Base-by-base conservation (phyloP, 805 yeast species). In the Torulaspora franciscae region DNA sequence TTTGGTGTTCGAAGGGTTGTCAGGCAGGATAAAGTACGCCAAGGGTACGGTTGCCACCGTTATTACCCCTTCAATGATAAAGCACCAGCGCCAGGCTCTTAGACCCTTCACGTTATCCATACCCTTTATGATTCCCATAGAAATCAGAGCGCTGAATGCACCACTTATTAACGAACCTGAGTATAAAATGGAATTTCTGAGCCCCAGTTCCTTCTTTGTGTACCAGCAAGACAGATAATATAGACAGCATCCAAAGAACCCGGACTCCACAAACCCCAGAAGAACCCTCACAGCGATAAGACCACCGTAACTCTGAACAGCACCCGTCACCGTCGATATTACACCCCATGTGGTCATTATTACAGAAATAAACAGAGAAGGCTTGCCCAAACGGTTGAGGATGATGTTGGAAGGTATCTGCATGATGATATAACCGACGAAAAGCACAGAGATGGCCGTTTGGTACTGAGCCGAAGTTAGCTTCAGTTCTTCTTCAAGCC, bases 221-320 rank as follows among this genome's bases (percentile, higher is more conserved):
- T 77, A 77, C 82, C 81, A 77, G 49, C 76, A 73, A 1, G 81
- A 75, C 41, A 77, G 59, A 30, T 71, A 73, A 50, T 70, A 74
- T 37, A 76, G 61, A 29, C 76, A 75, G 70, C 62, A 72, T 66
- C 43, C 76, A 74, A 48, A 51, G 29, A 51, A 51, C 6, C 54
- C 52, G 11, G 79, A 71, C 53, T 76, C 81, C 32, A 73, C 64
- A 42, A 72, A 57, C 6, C 80, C 80, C 37, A 76, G 59, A 28
- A 76, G 45, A 28, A 75, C 57, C 47, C 80, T 62, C 22, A 73
- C 56, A 2, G 68, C 75, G 23, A 74, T 47, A 40, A 76, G 65
- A 2, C 75, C 76, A 10, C 70, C 73, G 47, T 56, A 75, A 28
- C 59, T 55, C 26, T 68, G 63, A 5, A 72, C 77, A 3, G 72